Base-by-base conservation (phyloP, 176 grass and related monocot species). In the Poa pratensis region DNA sequence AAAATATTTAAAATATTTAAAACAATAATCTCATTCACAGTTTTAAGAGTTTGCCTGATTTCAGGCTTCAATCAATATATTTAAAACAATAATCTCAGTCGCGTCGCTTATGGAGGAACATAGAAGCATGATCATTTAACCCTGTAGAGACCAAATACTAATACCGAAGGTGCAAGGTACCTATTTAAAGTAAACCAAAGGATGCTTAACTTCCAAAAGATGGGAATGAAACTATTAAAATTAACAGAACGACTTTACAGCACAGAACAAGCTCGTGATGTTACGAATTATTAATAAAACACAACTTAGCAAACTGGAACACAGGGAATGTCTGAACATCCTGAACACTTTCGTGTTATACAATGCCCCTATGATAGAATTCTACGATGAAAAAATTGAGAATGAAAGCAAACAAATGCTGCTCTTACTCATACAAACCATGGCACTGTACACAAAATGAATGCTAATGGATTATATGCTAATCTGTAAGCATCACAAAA, bases 121-220 rank as follows among this genome's bases (percentile, higher is more conserved):
- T 75, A 74, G 17, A 52, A 85, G 78, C 61, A 78, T 60, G 16
- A 83, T 26, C 71, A 72, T 43, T 71, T 87, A 42, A 55, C 58
- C 46, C 68, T 26, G 34, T 34, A 26, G 35, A 77, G 11, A 58
- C 74, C 27, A 67, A 71, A 81, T 30, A 81, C 54, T 55, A 76
- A 43, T 68, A 40, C 60, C 58, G 18, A 46, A 75, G 78, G 18
- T 59, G 69, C 30, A 48, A 30, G 24, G 55, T 79, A 46, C 26
- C 39, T 71, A 85, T 59, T 79, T 69, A 43, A 78, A 77, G 34
- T 35, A 35, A 42, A 43, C 28, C 45, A 20, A 79, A 77, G 65
- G 34, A 58, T 77, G 43, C 46, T 52, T 76, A 83, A 37, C 49
- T 53, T 83, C 51, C 50, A 48, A 24, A 68, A 74, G 46, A 54